Conservation (phyloP, 768 basidiomycete species). For the Multifurca ochricompacta region DNA sequence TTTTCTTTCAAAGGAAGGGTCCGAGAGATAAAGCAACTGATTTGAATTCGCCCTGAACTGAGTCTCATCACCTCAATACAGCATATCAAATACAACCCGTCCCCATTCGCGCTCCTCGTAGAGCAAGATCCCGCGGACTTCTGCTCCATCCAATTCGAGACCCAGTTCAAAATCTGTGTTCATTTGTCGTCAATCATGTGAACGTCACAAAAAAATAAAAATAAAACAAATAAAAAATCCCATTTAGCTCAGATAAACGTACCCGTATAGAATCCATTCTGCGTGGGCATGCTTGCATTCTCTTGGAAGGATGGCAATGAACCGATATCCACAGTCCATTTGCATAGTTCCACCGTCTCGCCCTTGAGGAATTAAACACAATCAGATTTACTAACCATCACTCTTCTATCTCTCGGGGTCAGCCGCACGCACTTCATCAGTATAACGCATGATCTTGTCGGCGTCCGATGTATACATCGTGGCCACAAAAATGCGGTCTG, state of each 20-base stretch:
- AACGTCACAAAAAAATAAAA: no score
- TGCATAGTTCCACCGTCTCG: constrained; percentile 65
- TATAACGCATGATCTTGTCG: constrained; percentile 75
- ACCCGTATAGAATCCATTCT: constrained; percentile 76
- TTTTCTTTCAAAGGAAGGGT: no score
- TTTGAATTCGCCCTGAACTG: background rate
- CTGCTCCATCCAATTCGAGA: constrained; percentile 76
- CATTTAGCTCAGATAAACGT: no score
- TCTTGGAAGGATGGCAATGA: constrained; percentile 72
- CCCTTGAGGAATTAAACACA: constrained; percentile 33
- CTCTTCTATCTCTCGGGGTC: background rate
- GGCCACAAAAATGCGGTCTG: constrained; percentile 77
- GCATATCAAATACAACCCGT: constrained; percentile 55
- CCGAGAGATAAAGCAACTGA: background rate
- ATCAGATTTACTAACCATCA: background rate
- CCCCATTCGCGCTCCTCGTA: constrained; percentile 78
- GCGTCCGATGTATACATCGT: constrained; percentile 70
- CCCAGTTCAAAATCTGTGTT: constrained; percentile 78
- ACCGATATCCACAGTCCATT: constrained; percentile 82
- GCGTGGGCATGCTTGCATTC: constrained; percentile 48
- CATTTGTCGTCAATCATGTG: no score
- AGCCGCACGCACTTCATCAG: constrained; percentile 52
- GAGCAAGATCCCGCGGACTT: constrained; percentile 74
- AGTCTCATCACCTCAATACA: constrained; percentile 30
- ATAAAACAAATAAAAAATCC: no score